Percentiles rank a stretch among this genome's conserved stretches.
Conservation (phyloP, 345 rosid genomes). For the Populus deltoides region DNA sequence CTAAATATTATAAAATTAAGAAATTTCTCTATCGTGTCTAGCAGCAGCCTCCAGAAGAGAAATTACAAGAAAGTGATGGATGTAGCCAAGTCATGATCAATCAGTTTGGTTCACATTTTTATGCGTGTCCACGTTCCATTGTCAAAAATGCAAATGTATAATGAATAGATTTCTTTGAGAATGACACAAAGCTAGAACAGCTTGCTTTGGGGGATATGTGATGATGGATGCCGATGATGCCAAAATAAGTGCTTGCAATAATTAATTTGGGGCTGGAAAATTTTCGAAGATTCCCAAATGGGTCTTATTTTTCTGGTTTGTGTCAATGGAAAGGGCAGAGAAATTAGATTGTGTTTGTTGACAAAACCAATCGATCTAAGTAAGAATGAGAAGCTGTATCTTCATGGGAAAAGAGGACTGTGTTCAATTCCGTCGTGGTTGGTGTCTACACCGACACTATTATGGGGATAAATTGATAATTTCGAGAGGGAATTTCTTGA, state of each 20-base stretch:
- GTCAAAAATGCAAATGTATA: not conserved
- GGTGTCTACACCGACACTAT: not conserved
- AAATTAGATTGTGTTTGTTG: not conserved
- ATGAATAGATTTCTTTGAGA: not conserved
- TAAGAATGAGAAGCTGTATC: not conserved
- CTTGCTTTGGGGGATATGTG: not conserved
- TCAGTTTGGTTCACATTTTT: not conserved
- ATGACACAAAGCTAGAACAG: not conserved
- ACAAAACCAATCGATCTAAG: not conserved
- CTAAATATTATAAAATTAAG: not conserved
- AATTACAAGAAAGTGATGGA: slow-evolving; percentile 21
- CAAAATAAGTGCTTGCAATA: not conserved
- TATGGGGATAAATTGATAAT: not conserved
- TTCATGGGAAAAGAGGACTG: not conserved
- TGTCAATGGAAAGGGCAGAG: not conserved
- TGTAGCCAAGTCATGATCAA: not conserved
- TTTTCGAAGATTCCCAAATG: not conserved
- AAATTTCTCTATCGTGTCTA: not conserved
- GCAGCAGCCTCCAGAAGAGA: slow-evolving; percentile 25
- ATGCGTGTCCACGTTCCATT: not conserved
- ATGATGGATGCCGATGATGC: not conserved
- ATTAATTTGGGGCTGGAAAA: not conserved
- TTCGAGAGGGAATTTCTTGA: not conserved
- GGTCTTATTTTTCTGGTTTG: not conserved
- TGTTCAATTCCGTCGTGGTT: not conserved